phyloP scores from a whole-genome alignment of 1,284 basidiomycete genomes.

The Malassezia nana region DNA sequence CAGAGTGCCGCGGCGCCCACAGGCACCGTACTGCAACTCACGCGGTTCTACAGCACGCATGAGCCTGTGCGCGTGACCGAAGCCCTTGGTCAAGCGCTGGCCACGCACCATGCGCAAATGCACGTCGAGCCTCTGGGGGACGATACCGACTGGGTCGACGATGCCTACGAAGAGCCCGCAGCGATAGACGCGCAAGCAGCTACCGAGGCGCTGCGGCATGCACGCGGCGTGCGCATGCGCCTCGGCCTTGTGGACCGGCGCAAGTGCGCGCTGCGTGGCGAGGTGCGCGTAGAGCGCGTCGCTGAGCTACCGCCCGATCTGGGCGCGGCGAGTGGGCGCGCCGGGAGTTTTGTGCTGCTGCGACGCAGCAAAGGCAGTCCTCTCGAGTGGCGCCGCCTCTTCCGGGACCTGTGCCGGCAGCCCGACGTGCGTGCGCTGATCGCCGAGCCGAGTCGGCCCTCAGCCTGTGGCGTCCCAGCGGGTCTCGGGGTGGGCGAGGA shows the following conservation, averaged over 20 bases:
- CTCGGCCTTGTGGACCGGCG: conserved; percentile 38
- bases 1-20: conserved; percentile 14
- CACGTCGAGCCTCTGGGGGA: conserved; percentile 31
- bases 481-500: conserved; percentile 34
- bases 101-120: conserved; percentile 25
- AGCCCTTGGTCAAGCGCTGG: conserved; percentile 23
- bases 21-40: conserved; percentile 38
- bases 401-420: conserved; percentile 29
- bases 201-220: not conserved
- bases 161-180: conserved; percentile 25
- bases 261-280: conserved; percentile 43
- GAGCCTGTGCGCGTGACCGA: conserved; percentile 22
- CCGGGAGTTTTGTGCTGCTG: conserved; percentile 38
- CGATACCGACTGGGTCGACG: conserved; percentile 25
- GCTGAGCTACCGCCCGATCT: conserved; percentile 7
- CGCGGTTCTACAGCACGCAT: conserved; percentile 37
- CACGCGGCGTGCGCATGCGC: conserved; percentile 34
- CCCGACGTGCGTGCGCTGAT: conserved; percentile 9
- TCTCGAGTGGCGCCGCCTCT: conserved; percentile 49
- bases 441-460: not conserved
- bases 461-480: conserved; percentile 29
- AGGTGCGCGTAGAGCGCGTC: conserved; percentile 37
- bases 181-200: not conserved
- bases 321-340: conserved; percentile 3
- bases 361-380: conserved; percentile 47